These are phyloP conservation scores for Scedosporium apiospermum DNA, from an alignment of 2,329 filamentous ascomycete genomes.

Conservation along the genomic window DNA sequence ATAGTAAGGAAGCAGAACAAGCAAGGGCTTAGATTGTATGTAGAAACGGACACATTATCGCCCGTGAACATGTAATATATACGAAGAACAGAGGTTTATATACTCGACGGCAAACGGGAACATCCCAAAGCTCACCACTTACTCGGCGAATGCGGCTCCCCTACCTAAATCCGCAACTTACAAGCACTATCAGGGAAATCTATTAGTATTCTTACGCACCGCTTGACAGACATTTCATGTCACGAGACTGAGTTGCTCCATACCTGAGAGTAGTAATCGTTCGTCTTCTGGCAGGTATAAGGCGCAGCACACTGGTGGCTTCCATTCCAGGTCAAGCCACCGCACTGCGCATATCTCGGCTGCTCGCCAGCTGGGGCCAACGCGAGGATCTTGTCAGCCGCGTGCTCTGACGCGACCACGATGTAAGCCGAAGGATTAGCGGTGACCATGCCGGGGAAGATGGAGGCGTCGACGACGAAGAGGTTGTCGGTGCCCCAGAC, in stretches of 20 bases:
- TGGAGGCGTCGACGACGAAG: constrained; percentile 57
- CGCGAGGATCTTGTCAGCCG: constrained; percentile 24
- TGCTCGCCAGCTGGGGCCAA: neutral
- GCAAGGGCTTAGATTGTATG: neutral
- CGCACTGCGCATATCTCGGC: constrained; percentile 2
- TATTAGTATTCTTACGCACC: neutral
- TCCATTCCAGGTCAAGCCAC: constrained; percentile 2
- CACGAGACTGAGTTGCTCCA: neutral
- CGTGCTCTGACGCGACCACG: constrained; percentile 55
- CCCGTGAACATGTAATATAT: neutral
- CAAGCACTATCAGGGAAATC: neutral
- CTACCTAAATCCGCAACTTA: neutral
- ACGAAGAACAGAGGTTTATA: neutral
- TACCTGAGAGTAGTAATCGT: constrained; percentile 6
- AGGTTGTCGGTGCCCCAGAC: constrained; percentile 60
- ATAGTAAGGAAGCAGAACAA: neutral
- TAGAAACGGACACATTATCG: neutral
- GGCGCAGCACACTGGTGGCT: constrained; percentile 2
- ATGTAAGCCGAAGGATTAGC: constrained; percentile 59
- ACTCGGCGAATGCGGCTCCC: neutral
- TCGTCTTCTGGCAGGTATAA: neutral
- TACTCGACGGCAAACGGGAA: neutral
- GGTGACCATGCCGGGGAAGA: constrained; percentile 59
- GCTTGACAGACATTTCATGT: neutral
- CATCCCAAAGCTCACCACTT: neutral